Evolutionary conservation across 2,329 filamentous ascomycete genomes (phyloP).

Genomic region (Chrysoporthe austroafricana): DNA sequence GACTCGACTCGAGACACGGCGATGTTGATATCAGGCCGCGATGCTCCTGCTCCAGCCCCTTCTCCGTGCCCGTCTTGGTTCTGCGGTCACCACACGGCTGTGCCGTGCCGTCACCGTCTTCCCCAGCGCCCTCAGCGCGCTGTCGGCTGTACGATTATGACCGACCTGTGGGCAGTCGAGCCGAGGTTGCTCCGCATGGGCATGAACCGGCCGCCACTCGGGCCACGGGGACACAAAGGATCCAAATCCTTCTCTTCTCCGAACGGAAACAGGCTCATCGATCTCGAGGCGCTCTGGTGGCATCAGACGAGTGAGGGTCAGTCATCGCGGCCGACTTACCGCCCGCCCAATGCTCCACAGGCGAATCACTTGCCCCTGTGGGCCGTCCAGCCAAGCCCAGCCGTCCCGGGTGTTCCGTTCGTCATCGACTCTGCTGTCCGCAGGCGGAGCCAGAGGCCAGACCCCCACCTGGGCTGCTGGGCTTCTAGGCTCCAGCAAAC

Average conservation of each 20-base stretch:
- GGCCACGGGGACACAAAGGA: background rate
- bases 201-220: background rate
- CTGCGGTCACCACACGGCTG: constrained; percentile 5
- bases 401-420: constrained; percentile 23
- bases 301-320: constrained; percentile 11
- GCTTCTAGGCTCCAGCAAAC: background rate
- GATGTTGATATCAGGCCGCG: background rate
- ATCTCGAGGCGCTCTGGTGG: background rate
- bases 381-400: constrained; percentile 8
- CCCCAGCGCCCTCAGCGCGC: background rate
- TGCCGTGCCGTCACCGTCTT: background rate
- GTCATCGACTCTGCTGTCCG: constrained; percentile 11
- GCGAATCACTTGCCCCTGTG: constrained; percentile 20
- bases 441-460: constrained; percentile 21
- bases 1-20: background rate
- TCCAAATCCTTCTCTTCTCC: background rate
- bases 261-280: background rate
- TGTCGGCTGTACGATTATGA: background rate
- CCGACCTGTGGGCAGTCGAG: constrained; percentile 4
- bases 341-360: constrained; percentile 3
- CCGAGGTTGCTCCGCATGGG: constrained; percentile 10
- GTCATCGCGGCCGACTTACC: background rate
- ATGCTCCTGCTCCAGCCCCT: background rate
- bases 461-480: constrained; percentile 1
- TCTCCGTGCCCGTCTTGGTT: background rate